Evolutionary conservation across 148 eudicot genomes (phyloP).

Genomic region (Polygonum aviculare): DNA sequence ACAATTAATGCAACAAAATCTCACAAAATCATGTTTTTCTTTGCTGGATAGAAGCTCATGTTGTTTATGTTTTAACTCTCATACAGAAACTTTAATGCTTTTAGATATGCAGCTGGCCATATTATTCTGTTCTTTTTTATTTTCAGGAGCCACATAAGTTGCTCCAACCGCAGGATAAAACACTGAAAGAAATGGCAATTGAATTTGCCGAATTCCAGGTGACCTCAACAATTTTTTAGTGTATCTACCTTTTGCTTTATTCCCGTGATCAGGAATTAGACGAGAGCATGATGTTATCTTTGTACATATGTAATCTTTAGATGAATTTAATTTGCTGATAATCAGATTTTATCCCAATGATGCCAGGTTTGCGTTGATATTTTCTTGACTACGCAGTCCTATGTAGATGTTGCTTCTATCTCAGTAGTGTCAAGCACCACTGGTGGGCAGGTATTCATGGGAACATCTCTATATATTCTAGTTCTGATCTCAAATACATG

Average conservation of each 20-base stretch:
- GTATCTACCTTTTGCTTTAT: not conserved
- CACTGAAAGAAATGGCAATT: constrained; percentile 72
- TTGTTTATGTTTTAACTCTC: not conserved
- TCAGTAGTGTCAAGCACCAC: constrained; percentile 91
- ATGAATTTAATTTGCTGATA: not conserved
- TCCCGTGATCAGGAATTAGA: not conserved
- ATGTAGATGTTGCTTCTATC: constrained; percentile 85
- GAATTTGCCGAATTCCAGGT: constrained; percentile 97
- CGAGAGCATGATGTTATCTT: not conserved
- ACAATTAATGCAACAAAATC: not conserved
- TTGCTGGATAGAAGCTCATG: not conserved
- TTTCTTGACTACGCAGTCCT: constrained; percentile 79
- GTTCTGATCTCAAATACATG: constrained; percentile 1
- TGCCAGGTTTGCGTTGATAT: constrained; percentile 90
- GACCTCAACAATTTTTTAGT: constrained; percentile 5
- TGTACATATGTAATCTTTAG: not conserved
- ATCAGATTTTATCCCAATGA: constrained; percentile 9
- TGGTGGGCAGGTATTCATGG: constrained; percentile 79
- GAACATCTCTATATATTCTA: not conserved
- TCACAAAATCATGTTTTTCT: not conserved
- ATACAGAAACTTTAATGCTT: not conserved
- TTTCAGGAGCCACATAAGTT: constrained; percentile 76
- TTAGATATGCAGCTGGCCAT: not conserved
- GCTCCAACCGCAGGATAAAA: constrained; percentile 85
- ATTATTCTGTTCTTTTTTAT: constrained; percentile 3